Percentiles rank a stretch among this genome's conserved stretches.
phyloP scores from a whole-genome alignment of 2,329 filamentous ascomycete species.

The Biscogniauxia sp. region DNA sequence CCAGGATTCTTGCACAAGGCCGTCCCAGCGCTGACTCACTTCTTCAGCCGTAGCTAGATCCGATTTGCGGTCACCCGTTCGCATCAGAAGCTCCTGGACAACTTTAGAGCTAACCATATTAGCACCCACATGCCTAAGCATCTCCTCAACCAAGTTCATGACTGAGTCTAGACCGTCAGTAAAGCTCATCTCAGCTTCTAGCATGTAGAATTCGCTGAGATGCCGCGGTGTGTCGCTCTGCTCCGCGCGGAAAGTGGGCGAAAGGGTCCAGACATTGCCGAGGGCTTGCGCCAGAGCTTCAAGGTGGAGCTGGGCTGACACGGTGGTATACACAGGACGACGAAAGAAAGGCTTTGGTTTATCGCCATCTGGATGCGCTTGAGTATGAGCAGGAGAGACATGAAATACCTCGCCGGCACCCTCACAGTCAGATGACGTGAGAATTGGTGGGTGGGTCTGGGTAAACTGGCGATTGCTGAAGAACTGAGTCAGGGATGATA shows the following conservation, averaged over 20 bases:
- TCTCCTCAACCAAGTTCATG: conserved; percentile 76
- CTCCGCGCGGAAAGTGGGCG: conserved; percentile 91
- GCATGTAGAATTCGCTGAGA: conserved; percentile 97
- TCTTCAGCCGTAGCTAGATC: conserved; percentile 45
- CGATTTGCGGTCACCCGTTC: conserved; percentile 42
- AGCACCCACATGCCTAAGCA: conserved; percentile 58
- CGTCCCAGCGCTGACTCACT: conserved; percentile 70
- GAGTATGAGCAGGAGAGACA: conserved; percentile 47
- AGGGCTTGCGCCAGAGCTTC: conserved; percentile 88
- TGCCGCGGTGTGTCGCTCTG: conserved; percentile 91
- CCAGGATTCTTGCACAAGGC: conserved; percentile 63
- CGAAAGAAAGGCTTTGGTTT: conserved; percentile 68
- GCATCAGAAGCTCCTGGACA: conserved; percentile 43
- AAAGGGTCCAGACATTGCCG: conserved; percentile 89
- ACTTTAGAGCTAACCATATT: conserved; percentile 41
- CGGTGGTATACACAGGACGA: conserved; percentile 87
- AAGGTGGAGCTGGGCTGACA: conserved; percentile 90
- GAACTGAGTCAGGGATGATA: conserved; percentile 70
- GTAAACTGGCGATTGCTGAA: conserved; percentile 71
- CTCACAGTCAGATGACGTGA: conserved; percentile 96
- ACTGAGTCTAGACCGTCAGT: conserved; percentile 66
- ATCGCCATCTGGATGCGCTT: conserved; percentile 33
- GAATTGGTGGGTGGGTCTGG: conserved; percentile 87
- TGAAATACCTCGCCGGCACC: conserved; percentile 93
- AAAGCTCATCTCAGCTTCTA: conserved; percentile 88